Base-by-base conservation (phyloP, 2,329 filamentous ascomycete species). In the Arthrobotrys sphaeroides region DNA sequence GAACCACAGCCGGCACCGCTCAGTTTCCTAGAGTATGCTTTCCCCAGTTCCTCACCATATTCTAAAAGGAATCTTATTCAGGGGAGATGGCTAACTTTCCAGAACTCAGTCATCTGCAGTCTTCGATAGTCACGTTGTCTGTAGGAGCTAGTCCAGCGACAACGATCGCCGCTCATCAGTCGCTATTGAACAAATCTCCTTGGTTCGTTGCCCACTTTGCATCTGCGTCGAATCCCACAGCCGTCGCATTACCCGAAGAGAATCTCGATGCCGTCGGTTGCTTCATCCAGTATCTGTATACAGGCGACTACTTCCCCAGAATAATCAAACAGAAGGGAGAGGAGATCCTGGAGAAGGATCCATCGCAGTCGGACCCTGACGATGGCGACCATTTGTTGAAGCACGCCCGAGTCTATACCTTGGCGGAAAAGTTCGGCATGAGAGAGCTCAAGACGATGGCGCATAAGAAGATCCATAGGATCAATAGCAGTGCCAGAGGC, bases 391-490 rank as follows among this genome's bases (percentile, higher is more conserved):
- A 94, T 81, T 89, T 97, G 16, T 88, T 97, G 76, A 92, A 91
- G 80, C 94, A 97, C 82, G 94, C 94, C 20, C 90, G 91, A 77
- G 88, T 97, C 78, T 97, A 97, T 85, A 97, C 92, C 0, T 86
- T 97, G 22, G 93, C 92, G 22, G 90, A 93, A 80, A 93, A 91
- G 83, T 89, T 95, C 76, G 87, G 88, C 42, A 84, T 93, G 53
- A 83, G 85, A 0, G 84, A 85, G 7, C 88, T 97, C 77, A 92
- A 91, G 83, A 88, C 86, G 16, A 88, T 97, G 26, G 90, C 93
- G 1, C 91, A 91, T 81, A 89, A 88, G 81, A 97, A 97, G 85
- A 97, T 97, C 80, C 93, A 97, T 85, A 92, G 92, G 82, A 91
- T 96, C 80, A 90, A 93, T 81, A 92, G 90, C 47, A 96, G 91